Percentiles rank a stretch among this genome's conserved stretches.
Conservation (phyloP, 1,139 yeast genomes). For the Kurtzmaniella quercitrusa region DNA sequence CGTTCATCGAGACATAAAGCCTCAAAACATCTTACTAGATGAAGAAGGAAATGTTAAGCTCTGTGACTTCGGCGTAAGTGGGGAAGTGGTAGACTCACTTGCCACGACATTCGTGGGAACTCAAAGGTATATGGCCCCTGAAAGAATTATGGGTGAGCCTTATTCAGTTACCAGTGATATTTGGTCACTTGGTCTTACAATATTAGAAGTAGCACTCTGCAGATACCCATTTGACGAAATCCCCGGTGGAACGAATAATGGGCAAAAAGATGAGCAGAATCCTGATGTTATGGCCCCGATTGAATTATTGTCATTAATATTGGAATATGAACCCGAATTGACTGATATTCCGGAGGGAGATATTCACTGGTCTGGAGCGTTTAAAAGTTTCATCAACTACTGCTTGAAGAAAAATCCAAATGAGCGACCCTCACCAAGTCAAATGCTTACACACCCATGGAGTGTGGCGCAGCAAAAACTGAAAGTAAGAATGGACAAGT, state of each 20-base stretch:
- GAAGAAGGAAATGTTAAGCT: constrained; percentile 76
- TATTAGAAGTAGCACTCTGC: constrained; percentile 89
- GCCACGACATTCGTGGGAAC: constrained; percentile 98
- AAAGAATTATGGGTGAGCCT: constrained; percentile 90
- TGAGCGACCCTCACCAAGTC: constrained; percentile 87
- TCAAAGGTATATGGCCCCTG: constrained; percentile 98
- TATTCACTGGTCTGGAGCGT: constrained; percentile 77
- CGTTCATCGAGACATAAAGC: constrained; percentile 91
- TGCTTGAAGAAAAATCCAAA: constrained; percentile 78
- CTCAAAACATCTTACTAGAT: constrained; percentile 82
- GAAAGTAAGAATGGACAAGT: constrained; percentile 80
- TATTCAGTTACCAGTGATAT: constrained; percentile 93
- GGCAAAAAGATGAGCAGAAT: constrained; percentile 22
- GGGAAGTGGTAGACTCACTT: constrained; percentile 89
- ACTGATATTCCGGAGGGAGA: constrained; percentile 74
- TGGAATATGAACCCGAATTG: constrained; percentile 76
- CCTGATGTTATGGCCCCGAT: constrained; percentile 59
- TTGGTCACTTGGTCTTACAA: constrained; percentile 91
- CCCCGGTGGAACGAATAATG: constrained; percentile 26
- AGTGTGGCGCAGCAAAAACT: constrained; percentile 66
- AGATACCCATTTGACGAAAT: constrained; percentile 57
- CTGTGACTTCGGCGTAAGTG: constrained; percentile 98
- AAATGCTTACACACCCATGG: constrained; percentile 94
- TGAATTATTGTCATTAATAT: constrained; percentile 75
- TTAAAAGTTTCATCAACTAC: constrained; percentile 75